Evolutionary conservation across 1,139 yeast species (phyloP).

Genomic region (Debaryomycetaceae sp.): DNA sequence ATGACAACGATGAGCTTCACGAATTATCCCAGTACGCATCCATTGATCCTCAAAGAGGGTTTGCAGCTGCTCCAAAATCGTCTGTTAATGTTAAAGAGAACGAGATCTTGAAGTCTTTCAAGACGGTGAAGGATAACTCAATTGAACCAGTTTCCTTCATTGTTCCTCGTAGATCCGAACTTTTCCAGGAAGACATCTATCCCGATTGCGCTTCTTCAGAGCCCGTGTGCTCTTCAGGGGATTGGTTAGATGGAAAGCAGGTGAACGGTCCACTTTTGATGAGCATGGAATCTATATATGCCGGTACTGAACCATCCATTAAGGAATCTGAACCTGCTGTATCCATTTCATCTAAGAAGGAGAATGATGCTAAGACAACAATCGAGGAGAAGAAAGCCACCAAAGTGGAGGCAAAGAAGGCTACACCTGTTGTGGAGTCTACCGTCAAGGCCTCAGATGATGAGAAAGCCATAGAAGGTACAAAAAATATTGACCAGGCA

Average conservation of each 20-base stretch:
- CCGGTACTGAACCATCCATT: conserved; percentile 58
- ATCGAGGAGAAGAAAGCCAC: conserved; percentile 10
- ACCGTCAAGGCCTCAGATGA: conserved; percentile 21
- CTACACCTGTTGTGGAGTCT: conserved; percentile 4
- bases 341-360: conserved; percentile 23
- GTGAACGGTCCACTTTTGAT: conserved; percentile 80
- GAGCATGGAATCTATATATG: conserved; percentile 72
- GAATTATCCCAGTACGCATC: conserved; percentile 86
- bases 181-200: conserved; percentile 87
- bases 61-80: conserved; percentile 84
- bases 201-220: conserved; percentile 83
- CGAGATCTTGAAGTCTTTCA: conserved; percentile 77
- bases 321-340: conserved; percentile 34
- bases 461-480: conserved; percentile 16
- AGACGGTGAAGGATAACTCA: conserved; percentile 75
- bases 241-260: conserved; percentile 75
- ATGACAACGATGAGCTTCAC: conserved; percentile 72
- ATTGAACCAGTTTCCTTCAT: conserved; percentile 88
- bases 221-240: conserved; percentile 76
- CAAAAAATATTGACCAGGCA: conserved; percentile 34
- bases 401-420: conserved; percentile 11
- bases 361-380: conserved; percentile 18
- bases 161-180: conserved; percentile 91
- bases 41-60: conserved; percentile 92
- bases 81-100: conserved; percentile 75